Evolutionary conservation across 140 eudicot species (phyloP).

Genomic region (Ambrosia hybrid): DNA sequence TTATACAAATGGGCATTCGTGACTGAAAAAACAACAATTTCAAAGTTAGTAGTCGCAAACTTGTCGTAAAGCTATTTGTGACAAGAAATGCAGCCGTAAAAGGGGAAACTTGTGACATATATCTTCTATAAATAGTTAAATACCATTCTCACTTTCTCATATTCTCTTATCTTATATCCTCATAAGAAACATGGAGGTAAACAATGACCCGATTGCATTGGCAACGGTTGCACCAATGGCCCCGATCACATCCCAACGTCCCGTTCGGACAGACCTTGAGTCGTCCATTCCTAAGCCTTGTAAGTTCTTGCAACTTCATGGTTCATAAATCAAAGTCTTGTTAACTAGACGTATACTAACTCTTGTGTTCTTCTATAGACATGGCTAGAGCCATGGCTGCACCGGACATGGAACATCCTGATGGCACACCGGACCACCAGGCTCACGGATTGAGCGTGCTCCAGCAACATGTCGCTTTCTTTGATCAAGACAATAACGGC

Average conservation of each 20-base stretch:
- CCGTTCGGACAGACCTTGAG: slow-evolving; percentile 23
- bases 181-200: not conserved
- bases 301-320: not conserved
- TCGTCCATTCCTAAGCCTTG: slow-evolving; percentile 30
- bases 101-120: not conserved
- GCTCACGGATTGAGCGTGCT: slow-evolving; percentile 24
- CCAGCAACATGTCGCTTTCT: slow-evolving; percentile 34
- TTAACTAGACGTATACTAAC: not conserved
- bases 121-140: slow-evolving; percentile 1
- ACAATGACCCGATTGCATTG: slow-evolving; percentile 4
- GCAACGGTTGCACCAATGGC: slow-evolving; percentile 16
- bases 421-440: slow-evolving; percentile 20
- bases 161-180: not conserved
- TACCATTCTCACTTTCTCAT: not conserved
- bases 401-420: slow-evolving; percentile 25
- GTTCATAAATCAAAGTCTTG: not conserved
- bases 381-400: slow-evolving; percentile 40
- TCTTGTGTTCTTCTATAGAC: slow-evolving; percentile 20
- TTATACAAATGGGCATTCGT: no score
- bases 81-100: no score
- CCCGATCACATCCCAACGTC: slow-evolving; percentile 22
- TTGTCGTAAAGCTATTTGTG: no score
- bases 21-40: no score
- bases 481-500: slow-evolving; percentile 33
- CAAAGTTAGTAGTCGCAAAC: no score